A percentile compares a stretch with the other conserved stretches of the same genome.
Evolutionary conservation across 306 rosid species (phyloP).

Genomic region (Rosa chinensis): DNA sequence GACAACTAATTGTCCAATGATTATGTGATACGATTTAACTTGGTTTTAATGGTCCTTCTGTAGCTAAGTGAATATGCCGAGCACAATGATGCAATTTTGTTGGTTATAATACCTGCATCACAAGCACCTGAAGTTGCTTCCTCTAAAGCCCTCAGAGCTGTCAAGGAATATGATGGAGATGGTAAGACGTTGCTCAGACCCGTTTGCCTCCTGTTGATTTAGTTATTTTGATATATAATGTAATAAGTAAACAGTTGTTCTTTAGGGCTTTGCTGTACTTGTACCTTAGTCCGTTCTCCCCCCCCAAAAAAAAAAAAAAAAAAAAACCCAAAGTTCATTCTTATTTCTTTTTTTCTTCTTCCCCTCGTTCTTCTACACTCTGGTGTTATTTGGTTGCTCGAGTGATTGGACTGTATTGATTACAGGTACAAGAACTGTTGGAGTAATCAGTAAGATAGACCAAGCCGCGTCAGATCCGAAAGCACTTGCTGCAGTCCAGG

Average conservation of each 20-base stretch:
- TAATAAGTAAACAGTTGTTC: not conserved
- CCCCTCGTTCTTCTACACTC: not conserved
- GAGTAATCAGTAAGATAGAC: conserved; percentile 88
- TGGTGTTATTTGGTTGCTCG: conserved; percentile 16
- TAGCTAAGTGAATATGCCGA: conserved; percentile 92
- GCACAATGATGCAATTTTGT: conserved; percentile 88
- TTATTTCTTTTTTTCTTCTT: conserved; percentile 15
- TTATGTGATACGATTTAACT: not conserved
- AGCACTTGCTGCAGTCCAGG: conserved; percentile 92
- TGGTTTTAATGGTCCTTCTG: conserved; percentile 31
- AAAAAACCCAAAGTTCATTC: not conserved
- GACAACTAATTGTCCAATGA: conserved; percentile 1
- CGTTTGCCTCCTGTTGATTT: not conserved
- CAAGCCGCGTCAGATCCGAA: conserved; percentile 92
- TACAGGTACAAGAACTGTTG: conserved; percentile 88
- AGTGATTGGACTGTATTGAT: conserved; percentile 23
- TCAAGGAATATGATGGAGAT: conserved; percentile 87
- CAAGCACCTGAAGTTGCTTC: conserved; percentile 93
- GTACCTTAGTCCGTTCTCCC: not conserved
- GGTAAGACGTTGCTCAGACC: conserved; percentile 46
- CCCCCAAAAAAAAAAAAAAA: too few species aligned
- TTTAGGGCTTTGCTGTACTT: not conserved
- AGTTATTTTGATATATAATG: not conserved
- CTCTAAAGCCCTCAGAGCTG: conserved; percentile 73
- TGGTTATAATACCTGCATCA: conserved; percentile 82